These are phyloP conservation scores for Alternaria gansuensis DNA, from an alignment of 2,329 filamentous ascomycete genomes.

Conservation along the genomic window DNA sequence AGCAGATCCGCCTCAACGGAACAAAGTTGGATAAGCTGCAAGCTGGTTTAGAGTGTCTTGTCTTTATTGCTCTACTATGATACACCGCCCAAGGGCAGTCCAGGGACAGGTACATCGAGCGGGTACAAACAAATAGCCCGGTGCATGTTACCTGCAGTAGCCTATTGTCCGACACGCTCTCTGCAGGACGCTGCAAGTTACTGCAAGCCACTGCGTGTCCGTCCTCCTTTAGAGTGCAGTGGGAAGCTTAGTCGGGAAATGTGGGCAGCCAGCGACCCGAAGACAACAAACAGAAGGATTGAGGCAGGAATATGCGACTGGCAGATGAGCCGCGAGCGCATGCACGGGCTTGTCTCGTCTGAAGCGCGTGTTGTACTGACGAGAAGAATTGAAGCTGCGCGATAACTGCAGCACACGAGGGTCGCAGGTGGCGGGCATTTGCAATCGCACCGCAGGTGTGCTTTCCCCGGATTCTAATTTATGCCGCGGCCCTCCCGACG, in stretches of 20 bases:
- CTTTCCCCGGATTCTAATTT: conserved; percentile 42
- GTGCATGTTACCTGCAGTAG: conserved; percentile 46
- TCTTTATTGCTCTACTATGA: conserved; percentile 33
- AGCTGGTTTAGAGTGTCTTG: conserved; percentile 39
- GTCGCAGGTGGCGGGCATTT: background rate
- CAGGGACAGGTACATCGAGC: conserved; percentile 42
- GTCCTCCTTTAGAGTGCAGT: conserved; percentile 24
- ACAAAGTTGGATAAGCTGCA: conserved; percentile 30
- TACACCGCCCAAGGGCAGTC: conserved; percentile 37
- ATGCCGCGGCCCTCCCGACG: conserved; percentile 40
- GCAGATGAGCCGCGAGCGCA: conserved; percentile 10
- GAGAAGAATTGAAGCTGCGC: background rate
- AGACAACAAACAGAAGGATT: conserved; percentile 39
- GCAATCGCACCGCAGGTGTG: conserved; percentile 18
- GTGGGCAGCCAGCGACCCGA: conserved; percentile 14
- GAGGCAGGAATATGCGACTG: conserved; percentile 17
- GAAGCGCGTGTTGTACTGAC: conserved; percentile 22
- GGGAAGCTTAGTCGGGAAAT: conserved; percentile 8
- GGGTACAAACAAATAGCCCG: conserved; percentile 33
- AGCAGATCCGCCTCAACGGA: conserved; percentile 15
- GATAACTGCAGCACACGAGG: background rate
- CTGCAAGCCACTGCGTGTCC: conserved; percentile 38
- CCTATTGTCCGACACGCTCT: conserved; percentile 31
- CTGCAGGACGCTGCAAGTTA: conserved; percentile 34
- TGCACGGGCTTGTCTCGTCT: conserved; percentile 44